A percentile compares a stretch with the other conserved stretches of the same genome.
Conservation (phyloP, 1,139 yeast genomes). For the Saccharomycopsis hybrid region DNA sequence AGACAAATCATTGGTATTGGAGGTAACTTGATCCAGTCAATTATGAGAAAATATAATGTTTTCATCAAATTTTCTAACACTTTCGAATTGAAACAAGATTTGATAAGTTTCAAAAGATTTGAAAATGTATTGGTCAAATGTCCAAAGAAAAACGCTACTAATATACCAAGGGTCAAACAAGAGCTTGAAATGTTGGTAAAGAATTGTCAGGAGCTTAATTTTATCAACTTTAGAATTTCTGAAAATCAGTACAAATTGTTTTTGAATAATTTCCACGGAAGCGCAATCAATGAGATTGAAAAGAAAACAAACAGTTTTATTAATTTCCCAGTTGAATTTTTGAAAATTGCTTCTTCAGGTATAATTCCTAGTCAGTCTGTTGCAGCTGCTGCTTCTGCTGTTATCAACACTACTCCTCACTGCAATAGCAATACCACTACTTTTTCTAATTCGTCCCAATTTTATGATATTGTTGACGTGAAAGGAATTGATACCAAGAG, state of each 20-base stretch:
- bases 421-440: no score
- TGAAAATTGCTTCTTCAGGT: slow-evolving; percentile 10
- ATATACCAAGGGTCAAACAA: slow-evolving; percentile 62
- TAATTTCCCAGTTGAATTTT: slow-evolving; percentile 45
- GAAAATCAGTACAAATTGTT: slow-evolving; percentile 55
- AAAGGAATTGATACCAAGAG: slow-evolving; percentile 49
- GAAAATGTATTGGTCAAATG: slow-evolving; percentile 87
- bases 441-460: background rate
- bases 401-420: no score
- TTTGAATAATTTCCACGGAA: slow-evolving; percentile 32
- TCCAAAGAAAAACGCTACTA: slow-evolving; percentile 72
- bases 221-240: slow-evolving; percentile 42
- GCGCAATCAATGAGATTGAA: slow-evolving; percentile 49
- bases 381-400: slow-evolving; percentile 25
- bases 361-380: background rate
- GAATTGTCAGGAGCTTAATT: slow-evolving; percentile 39
- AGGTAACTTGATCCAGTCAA: slow-evolving; percentile 81
- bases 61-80: slow-evolving; percentile 83
- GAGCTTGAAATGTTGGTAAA: slow-evolving; percentile 47
- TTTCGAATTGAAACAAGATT: slow-evolving; percentile 42
- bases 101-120: slow-evolving; percentile 51
- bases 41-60: slow-evolving; percentile 90
- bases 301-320: slow-evolving; percentile 55
- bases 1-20: slow-evolving; percentile 94
- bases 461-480: slow-evolving; percentile 40